Conservation (phyloP, 768 basidiomycete genomes). For the Russula griseocarnosa region DNA sequence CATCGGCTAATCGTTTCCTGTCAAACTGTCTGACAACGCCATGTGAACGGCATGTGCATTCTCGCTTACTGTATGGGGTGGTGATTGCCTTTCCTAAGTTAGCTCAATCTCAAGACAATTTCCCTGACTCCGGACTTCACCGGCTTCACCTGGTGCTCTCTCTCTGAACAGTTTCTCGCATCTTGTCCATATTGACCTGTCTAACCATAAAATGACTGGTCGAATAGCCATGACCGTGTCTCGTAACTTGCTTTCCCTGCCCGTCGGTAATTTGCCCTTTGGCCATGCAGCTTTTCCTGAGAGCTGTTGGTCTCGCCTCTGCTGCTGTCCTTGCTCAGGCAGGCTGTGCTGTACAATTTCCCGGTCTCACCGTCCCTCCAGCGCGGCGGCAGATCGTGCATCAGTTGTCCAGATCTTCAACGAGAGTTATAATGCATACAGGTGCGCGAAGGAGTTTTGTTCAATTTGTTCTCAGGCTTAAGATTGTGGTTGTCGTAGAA, state of each 20-base stretch:
- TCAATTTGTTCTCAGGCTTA: neutral
- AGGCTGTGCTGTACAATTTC: neutral
- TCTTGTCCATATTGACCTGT: neutral
- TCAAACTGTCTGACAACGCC: too few species aligned
- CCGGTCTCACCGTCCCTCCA: neutral
- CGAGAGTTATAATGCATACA: slow-evolving; percentile 1
- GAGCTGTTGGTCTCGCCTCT: neutral
- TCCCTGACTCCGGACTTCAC: too few species aligned
- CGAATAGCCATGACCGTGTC: neutral
- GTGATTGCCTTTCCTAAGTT: too few species aligned
- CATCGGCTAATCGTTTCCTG: too few species aligned
- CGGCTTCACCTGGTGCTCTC: neutral
- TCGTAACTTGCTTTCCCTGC: neutral
- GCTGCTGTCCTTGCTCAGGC: neutral
- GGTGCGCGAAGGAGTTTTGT: neutral
- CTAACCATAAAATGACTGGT: neutral
- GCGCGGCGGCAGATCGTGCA: neutral
- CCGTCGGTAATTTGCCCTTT: neutral
- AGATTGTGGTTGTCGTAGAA: slow-evolving; percentile 34
- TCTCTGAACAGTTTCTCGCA: neutral
- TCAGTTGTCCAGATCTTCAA: slow-evolving; percentile 4
- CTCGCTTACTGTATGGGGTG: too few species aligned
- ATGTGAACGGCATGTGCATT: too few species aligned
- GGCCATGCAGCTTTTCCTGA: neutral
- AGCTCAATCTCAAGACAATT: neutral